Evolutionary conservation across 768 basidiomycete genomes (phyloP), one percentile per base, ranked within the genome.

Genomic region (Tylopilus subfusipes): DNA sequence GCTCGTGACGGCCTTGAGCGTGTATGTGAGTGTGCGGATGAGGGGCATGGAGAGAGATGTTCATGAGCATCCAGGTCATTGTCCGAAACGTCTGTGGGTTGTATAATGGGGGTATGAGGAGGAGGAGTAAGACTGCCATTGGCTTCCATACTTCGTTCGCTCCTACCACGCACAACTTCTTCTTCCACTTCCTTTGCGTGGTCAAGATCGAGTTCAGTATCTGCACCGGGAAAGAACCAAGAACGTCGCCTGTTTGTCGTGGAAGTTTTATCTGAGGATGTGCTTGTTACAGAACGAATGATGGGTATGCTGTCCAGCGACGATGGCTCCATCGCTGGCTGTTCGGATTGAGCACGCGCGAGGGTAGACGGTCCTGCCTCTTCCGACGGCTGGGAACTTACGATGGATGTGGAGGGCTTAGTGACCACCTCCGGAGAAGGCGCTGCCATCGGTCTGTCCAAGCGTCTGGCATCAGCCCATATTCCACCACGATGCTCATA

Each of bases 401-500:
- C 57, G 48, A 75, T 70, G 53, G 61, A 53, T 27, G 40, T 18
- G 13, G 51, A 31, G 10, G 52, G 54, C 16, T 57, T 59, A 24
- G 30, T 22, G 14, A 33, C 36, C 12, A 42, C 46, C 24, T 56
- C 60, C 11, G 63, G 54, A n/a, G 38, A 27, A 18, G 57, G 42
- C 10, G 43, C 22, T 22, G 56, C 6, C 60, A 65, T 48, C 18
- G 60, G 57, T 22, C 57, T 63, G 46, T 77, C 77, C 27, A 62
- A 72, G 29, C 85, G 77, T 4, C 73, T 78, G 9, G 93, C 87
- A 58, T 93, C 90, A 9, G 82, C 77, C 82, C 88, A 98, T 59
- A 99, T 89, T 8, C 95, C 96, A 42, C 95, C 96, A 34, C 96
- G 85, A 53, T 81, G 85, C 48, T 66, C 62, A 62, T 81, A 86